Base-by-base conservation (phyloP, 768 basidiomycete species). In the Glaciozyma antarctica region DNA sequence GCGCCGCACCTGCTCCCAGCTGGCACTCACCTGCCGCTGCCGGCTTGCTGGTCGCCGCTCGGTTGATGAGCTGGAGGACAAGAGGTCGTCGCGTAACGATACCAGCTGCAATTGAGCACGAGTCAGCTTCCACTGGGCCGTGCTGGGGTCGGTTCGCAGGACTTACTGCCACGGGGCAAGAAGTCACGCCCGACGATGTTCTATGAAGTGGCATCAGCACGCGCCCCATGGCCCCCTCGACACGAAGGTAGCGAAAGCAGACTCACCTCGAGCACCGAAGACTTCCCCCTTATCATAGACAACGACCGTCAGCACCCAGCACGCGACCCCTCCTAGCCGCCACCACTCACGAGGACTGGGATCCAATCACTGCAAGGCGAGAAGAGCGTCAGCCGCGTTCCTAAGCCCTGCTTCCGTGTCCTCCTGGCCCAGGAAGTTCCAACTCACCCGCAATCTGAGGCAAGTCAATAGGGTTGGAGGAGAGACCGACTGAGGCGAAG, bases 131-230 rank as follows among this genome's bases (percentile, higher is more conserved):
- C 30, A 26, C 28, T 21, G 2, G 10, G 1, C 8, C 1, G 28
- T 26, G 4, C 15, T 26, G 10, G 24, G 24, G 16, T 12, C 22
- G 10, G 7, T 12, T 6, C 28, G 30, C 30, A 21, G 47, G 9
- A 71, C 72, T 19, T 26, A 73, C 72, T 89, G 77, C 95, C 95
- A 81, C 95, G 88, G 78, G 95, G 95, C 75, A 99, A 77, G 82
- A 99, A 99, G 78, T 99, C 95, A 71, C 94, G 85, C 65, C 95
- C 95, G 62, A 97, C 93, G 71, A 97, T 92, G 79, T 98, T 95
- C 91, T 94, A 48, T 19, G 19, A 9, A 30, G 8, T 26, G 49
- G 57, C 58, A 54, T 13, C 21, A 43, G 15, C 32, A 5, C 1
- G 21, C 19, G 21, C 8, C 41, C n/a, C 55, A 30, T 10, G 43